Conservation (phyloP, 805 yeast species). For the Yarrowia sp. region DNA sequence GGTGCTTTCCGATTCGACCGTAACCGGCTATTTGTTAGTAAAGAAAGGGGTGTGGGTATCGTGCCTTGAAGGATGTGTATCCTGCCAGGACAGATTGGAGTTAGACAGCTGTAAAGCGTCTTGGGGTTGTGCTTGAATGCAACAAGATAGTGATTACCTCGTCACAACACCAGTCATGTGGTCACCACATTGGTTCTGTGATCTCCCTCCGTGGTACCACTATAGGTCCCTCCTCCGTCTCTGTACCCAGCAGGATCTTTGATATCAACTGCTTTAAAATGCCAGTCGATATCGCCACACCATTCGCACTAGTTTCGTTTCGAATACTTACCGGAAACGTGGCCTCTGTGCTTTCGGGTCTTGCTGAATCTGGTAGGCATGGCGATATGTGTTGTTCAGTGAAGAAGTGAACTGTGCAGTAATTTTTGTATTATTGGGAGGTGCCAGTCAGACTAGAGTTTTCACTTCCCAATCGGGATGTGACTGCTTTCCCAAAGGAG, state of each 20-base stretch:
- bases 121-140: too few species aligned
- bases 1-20: slow-evolving; percentile 99
- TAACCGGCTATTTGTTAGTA: slow-evolving; percentile 83
- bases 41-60: not conserved
- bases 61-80: too few species aligned
- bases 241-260: slow-evolving; percentile 26
- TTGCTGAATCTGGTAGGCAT: slow-evolving; percentile 99
- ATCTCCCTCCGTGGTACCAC: too few species aligned
- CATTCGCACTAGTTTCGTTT: slow-evolving; percentile 39
- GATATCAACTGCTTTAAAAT: slow-evolving; percentile 35
- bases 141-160: too few species aligned
- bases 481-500: slow-evolving; percentile 21
- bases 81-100: too few species aligned
- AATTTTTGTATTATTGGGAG: slow-evolving; percentile 33
- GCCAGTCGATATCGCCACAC: slow-evolving; percentile 40
- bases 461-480: slow-evolving; percentile 37
- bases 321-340: slow-evolving; percentile 94
- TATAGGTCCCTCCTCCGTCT: not conserved
- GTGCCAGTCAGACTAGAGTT: not conserved
- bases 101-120: too few species aligned
- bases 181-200: too few species aligned
- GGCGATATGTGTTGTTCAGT: slow-evolving; percentile 40
- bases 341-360: slow-evolving; percentile 99
- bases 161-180: too few species aligned
- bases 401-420: slow-evolving; percentile 12